These are phyloP conservation scores for Brassica balearica DNA, from an alignment of 441 rosid genomes.

Conservation along the genomic window DNA sequence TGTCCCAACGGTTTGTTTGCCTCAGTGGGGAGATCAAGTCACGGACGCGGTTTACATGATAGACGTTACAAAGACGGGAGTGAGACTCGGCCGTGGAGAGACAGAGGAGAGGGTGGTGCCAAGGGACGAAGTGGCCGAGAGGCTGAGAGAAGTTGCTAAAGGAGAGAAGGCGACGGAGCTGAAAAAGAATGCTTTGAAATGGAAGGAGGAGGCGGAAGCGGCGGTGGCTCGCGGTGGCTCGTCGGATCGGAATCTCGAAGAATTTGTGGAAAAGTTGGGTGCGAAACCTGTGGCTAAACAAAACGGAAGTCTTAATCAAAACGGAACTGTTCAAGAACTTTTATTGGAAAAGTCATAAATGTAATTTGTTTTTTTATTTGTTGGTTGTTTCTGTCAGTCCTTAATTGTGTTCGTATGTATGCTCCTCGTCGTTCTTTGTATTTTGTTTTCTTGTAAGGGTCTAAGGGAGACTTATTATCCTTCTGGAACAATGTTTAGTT, in stretches of 20 bases:
- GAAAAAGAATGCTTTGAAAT: slow-evolving; percentile 63
- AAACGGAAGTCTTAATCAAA: slow-evolving; percentile 20
- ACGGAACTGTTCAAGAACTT: slow-evolving; percentile 16
- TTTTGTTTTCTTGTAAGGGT: not conserved
- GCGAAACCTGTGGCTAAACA: slow-evolving; percentile 36
- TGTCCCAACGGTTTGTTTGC: slow-evolving; percentile 68
- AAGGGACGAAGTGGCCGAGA: slow-evolving; percentile 69
- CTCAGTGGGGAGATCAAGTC: slow-evolving; percentile 95
- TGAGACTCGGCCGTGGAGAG: slow-evolving; percentile 71
- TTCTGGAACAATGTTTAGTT: slow-evolving; percentile 14
- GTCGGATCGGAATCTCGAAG: slow-evolving; percentile 65
- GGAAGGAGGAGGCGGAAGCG: slow-evolving; percentile 74
- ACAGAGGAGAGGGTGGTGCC: slow-evolving; percentile 60
- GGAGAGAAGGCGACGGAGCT: slow-evolving; percentile 63
- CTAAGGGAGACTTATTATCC: not conserved
- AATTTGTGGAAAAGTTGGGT: slow-evolving; percentile 67
- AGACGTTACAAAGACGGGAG: slow-evolving; percentile 68
- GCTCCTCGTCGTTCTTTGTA: not conserved
- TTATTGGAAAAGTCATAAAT: slow-evolving; percentile 1
- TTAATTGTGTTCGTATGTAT: slow-evolving; percentile 19
- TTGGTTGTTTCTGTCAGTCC: not conserved
- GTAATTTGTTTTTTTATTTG: not conserved
- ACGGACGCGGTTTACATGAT: slow-evolving; percentile 70
- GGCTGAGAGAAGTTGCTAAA: slow-evolving; percentile 53
- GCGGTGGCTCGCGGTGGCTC: slow-evolving; percentile 80